phyloP scores from a whole-genome alignment of 768 basidiomycete genomes.

The Lactifluus rugatus region DNA sequence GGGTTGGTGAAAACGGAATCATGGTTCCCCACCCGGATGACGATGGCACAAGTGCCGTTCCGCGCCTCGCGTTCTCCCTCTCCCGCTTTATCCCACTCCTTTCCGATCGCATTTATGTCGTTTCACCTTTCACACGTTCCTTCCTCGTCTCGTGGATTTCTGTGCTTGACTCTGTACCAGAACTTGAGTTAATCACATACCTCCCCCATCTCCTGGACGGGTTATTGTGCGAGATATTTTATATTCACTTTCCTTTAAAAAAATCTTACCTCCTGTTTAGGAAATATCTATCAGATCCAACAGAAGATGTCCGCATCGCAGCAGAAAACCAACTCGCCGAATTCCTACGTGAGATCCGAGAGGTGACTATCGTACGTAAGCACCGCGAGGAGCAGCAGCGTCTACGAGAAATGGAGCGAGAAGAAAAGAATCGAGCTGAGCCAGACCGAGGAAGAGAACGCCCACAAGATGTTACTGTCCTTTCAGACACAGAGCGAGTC shows the following conservation, averaged over 20 bases:
- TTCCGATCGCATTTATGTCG: conserved; percentile 85
- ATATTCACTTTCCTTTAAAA: neutral
- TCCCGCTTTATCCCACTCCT: conserved; percentile 92
- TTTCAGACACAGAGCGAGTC: conserved; percentile 4
- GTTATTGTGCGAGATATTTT: conserved; percentile 51
- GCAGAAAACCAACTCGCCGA: conserved; percentile 85
- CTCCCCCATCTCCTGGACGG: conserved; percentile 94
- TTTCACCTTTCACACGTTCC: conserved; percentile 91
- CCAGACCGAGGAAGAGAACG: conserved; percentile 5
- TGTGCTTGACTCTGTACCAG: conserved; percentile 91
- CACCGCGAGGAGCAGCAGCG: conserved; percentile 42
- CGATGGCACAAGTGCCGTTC: conserved; percentile 29
- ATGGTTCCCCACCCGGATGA: conserved; percentile 57
- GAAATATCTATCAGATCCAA: conserved; percentile 93
- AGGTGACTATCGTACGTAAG: conserved; percentile 67
- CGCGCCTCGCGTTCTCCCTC: conserved; percentile 80
- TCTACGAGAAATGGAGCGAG: conserved; percentile 6
- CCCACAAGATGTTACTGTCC: neutral
- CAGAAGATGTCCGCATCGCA: conserved; percentile 83
- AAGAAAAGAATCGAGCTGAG: conserved; percentile 4
- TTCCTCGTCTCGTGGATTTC: conserved; percentile 97
- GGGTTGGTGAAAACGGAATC: conserved; percentile 44
- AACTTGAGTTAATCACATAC: conserved; percentile 89
- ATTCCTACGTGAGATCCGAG: conserved; percentile 83
- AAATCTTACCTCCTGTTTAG: conserved; percentile 32